Conservation (phyloP, 371 early-diverging fungal genomes). For the Neoconidiobolus thromboides region DNA sequence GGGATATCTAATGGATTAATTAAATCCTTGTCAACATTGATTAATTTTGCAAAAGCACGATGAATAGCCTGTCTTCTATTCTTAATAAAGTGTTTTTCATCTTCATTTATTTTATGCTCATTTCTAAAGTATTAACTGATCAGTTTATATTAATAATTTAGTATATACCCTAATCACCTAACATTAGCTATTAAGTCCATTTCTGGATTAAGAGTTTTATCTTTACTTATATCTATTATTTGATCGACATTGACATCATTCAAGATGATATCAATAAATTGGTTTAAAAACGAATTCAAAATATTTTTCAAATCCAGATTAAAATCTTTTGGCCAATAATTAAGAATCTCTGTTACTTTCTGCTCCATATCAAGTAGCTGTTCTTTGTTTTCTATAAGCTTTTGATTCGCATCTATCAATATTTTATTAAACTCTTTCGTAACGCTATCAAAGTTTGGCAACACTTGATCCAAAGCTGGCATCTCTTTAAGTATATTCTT, state of each 20-base stretch:
- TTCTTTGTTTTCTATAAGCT: too few species aligned
- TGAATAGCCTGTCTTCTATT: conserved; percentile 3
- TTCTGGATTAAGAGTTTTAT: neutral
- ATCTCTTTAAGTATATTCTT: too few species aligned
- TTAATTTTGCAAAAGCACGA: conserved; percentile 7
- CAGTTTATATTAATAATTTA: neutral
- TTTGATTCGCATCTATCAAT: too few species aligned
- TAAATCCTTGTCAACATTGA: conserved; percentile 5
- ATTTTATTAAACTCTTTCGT: too few species aligned
- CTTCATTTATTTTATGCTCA: conserved; percentile 1
- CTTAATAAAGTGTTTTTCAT: conserved; percentile 1
- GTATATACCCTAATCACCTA: neutral
- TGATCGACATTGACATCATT: neutral
- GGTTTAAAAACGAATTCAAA: neutral
- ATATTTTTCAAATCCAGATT: too few species aligned
- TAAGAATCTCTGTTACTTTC: too few species aligned
- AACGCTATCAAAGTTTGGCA: too few species aligned
- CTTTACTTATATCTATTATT: neutral
- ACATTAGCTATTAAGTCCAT: neutral
- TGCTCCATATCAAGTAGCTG: too few species aligned
- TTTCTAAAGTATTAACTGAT: neutral
- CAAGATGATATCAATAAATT: neutral
- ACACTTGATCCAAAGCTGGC: too few species aligned
- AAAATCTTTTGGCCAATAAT: too few species aligned
- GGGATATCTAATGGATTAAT: conserved; percentile 8